Evolutionary conservation across 352 stramenopile genomes (phyloP), one percentile per base, ranked within the genome.

Genomic region (Albugo laibachii): DNA sequence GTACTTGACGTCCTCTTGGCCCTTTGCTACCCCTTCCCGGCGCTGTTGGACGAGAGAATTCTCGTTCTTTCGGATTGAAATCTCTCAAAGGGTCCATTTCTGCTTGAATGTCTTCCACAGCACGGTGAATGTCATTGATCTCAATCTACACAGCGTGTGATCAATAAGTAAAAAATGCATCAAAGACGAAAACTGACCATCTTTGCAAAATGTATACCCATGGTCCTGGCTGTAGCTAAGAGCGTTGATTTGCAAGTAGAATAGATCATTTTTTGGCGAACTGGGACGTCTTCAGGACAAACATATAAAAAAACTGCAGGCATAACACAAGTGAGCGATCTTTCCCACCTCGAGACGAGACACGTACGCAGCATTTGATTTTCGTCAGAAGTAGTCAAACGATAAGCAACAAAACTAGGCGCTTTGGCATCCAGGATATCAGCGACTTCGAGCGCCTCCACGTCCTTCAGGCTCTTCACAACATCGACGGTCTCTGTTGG

Each of bases 201-300:
- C 45, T 84, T 73, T 55, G 81, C 72, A 36, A 89, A 84, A 34
- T 65, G 59, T 24, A 89, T 68, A 11, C 68, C 63, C 14, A 83
- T 58, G 44, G 73, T 61, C 20, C 65, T 51, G 15, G 74, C 73
- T 1, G 63, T 73, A n/a, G 69, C 68, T 19, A 92, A 61, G 18
- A 94, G 66, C 13, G 75, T 88, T 15, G 81, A 80, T 48, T 93
- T 93, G 48, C 71, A 81, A 5, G 82, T 91, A 41, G 82, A 93
- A 55, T 93, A 92, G 13, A 85, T 80, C 82, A 94, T 94, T 63
- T 93, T 94, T 41, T 83, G 56, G 13, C 81, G 70, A 44, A 95
- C 69, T 6, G 80, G 66, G 0, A 78, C 66, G 15, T 89, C 76
- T 53, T 95, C 83, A 0, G 83, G 83, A 40, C 83, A 95, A 20